Evolutionary conservation across 805 yeast genomes (phyloP).

Genomic region (Cyberlindnera bimundalis): DNA sequence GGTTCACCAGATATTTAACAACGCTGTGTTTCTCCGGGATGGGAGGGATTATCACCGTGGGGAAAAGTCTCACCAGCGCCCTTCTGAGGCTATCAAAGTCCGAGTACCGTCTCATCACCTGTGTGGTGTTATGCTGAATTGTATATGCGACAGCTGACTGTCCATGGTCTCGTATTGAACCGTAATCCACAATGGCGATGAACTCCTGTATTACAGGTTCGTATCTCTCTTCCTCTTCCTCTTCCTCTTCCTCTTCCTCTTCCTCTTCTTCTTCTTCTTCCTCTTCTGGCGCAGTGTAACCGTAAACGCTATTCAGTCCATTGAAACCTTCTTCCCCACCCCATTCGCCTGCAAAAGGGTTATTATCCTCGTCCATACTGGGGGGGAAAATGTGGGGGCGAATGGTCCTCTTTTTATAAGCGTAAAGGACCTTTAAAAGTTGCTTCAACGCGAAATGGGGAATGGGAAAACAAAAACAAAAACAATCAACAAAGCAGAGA

Average conservation of each 20-base stretch:
- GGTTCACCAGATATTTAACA: slow-evolving; percentile 40
- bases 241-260: slow-evolving; percentile 2
- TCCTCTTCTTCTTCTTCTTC: slow-evolving; percentile 1
- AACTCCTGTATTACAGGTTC: background rate
- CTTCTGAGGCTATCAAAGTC: slow-evolving; percentile 84
- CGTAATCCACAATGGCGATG: slow-evolving; percentile 23
- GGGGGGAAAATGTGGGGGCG: too few relatives aligned
- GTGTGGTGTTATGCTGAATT: slow-evolving; percentile 49
- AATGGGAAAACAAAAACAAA: background rate
- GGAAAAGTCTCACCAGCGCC: slow-evolving; percentile 67
- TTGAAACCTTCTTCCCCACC: slow-evolving; percentile 4
- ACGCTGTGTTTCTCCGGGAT: slow-evolving; percentile 86
- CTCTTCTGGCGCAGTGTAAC: background rate
- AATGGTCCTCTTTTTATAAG: too few relatives aligned
- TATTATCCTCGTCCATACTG: slow-evolving; percentile 32
- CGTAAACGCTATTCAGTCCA: slow-evolving; percentile 15
- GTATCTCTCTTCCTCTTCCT: background rate
- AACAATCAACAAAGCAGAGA: background rate
- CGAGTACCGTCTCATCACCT: slow-evolving; percentile 79
- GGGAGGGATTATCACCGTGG: slow-evolving; percentile 83
- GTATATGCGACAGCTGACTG: slow-evolving; percentile 75
- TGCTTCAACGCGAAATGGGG: slow-evolving; percentile 1
- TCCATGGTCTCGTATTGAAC: slow-evolving; percentile 61
- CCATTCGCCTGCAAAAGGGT: slow-evolving; percentile 28
- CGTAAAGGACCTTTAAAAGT: too few relatives aligned